A percentile compares a stretch with the other conserved stretches of the same genome.
These are phyloP conservation scores for Acacia concinna DNA, from an alignment of 331 rosid genomes.

Conservation along the genomic window DNA sequence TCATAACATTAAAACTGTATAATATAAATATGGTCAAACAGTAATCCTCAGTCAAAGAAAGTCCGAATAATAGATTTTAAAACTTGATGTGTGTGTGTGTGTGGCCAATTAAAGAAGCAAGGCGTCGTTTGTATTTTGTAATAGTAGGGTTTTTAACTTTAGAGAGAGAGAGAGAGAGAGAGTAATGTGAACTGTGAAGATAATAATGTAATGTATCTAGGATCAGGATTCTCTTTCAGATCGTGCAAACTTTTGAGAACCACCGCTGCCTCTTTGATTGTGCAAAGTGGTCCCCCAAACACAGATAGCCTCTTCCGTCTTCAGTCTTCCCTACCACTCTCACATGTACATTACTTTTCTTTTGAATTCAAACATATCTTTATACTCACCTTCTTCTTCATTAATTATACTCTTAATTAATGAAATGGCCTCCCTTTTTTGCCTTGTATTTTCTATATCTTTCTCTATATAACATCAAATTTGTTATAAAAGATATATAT, in stretches of 20 bases:
- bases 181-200: too few relatives aligned
- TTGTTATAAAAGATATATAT: background rate
- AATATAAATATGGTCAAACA: background rate
- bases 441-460: background rate
- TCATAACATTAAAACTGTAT: background rate
- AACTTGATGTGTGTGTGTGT: background rate
- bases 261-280: background rate
- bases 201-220: background rate
- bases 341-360: background rate
- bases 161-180: background rate
- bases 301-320: background rate
- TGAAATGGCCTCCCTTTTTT: background rate
- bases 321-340: conserved; percentile 1
- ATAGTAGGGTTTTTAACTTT: background rate
- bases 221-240: background rate
- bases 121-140: background rate
- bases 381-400: background rate
- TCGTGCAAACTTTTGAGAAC: background rate
- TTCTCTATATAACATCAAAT: background rate
- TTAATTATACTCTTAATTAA: background rate
- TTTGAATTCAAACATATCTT: background rate
- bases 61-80: background rate
- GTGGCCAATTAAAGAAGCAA: background rate
- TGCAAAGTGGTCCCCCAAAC: conserved; percentile 3
- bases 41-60: background rate